Base-by-base conservation (phyloP, 805 yeast species). In the Isabelozyma heimii region DNA sequence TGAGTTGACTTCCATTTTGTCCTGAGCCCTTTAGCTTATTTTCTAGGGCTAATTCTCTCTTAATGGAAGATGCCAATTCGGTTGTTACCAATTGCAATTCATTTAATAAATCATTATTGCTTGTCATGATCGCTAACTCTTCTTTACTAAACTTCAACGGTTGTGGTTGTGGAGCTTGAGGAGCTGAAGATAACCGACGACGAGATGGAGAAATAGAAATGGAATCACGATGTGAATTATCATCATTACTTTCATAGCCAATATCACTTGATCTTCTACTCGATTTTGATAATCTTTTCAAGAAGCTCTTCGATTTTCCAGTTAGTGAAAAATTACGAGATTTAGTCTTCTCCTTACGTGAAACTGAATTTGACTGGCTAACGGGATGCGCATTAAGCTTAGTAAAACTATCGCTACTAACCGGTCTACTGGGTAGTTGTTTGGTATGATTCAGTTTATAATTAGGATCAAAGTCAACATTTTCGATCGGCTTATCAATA, bases 41-140 rank as follows among this genome's bases (percentile, higher is more conserved):
- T 57, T 85, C 91, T 42, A 87, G 60, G 15, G 71, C 62, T n/a
- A 86, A 70, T 61, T 88, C 95, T 39, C 94, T 70, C 47, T 81
- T 78, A 42, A 87, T 85, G 0, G 91, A 83, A 20, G 81, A 81
- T 0, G 91, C 91, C 44, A 88, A 70, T 58, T 87, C 95, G 24
- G 80, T 78, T 0, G 91, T 84, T 1, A 88, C 84, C 20, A 86
- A 58, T 50, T 84, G 85, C 39, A 88, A 65, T 58, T 87, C 92
- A 47, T 78, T 75, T 56, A 85, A 71, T 38, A 87, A 63, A 24
- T 76, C 79, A 44, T 75, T 75, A 52, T 83, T 85, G 46, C 86
- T 82, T 35, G 73, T 79, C 69, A 87, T 72, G 7, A 86, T 69
- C 1, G 84, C 83, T 46, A 84, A 61, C 55, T 87, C 90, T 17